Evolutionary conservation across 371 early-diverging fungal genomes (phyloP), one percentile per base, ranked within the genome.

Genomic region (Mucor lusitanicus): DNA sequence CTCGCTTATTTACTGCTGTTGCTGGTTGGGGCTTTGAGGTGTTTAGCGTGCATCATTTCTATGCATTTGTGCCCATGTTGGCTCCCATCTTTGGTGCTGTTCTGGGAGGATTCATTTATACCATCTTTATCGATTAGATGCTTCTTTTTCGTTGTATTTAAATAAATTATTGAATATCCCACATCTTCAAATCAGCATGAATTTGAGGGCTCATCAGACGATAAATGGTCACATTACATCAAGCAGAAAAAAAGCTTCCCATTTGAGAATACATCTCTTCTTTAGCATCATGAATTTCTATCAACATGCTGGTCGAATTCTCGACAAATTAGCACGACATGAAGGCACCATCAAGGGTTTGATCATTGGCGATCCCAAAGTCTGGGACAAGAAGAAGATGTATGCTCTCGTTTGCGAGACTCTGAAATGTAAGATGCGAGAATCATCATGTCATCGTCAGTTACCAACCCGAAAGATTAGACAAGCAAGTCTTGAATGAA

Each of bases 391-490:
- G 83, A 94, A 93, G 73, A 85, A 87, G 62, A 85, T 95, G 85
- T 95, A 94, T 67, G 97, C 95, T 23, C 76, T 96, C 54, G 88
- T 97, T 37, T 96, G 95, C 74, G 95, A 96, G 66, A 95, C 97
- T 3, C 86, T 97, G 70, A 95, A 96, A 83, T 91, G 95, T 93
- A 84, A 69, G 87, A n/a, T 11, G 33, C 0, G 11, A 6, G 30
- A 42, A 37, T 19, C 19, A 30, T 9, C 30, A 35, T 6, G 7
- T 23, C 13, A 11, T 13, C 5, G 8, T 21, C 54, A 53, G 9
- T 11, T 39, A 55, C 39, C 33, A 58, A 23, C n/a, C 6, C 42
- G 15, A n/a, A 30, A 40, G n/a, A 28, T 21, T 69, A 89, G 88
- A 88, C 69, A 83, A 84, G 44, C 75, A 81, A 27, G 82, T 81